Evolutionary conservation across 768 basidiomycete species (phyloP), one percentile per base, ranked within the genome.

Genomic region (Trametes gibbosa): DNA sequence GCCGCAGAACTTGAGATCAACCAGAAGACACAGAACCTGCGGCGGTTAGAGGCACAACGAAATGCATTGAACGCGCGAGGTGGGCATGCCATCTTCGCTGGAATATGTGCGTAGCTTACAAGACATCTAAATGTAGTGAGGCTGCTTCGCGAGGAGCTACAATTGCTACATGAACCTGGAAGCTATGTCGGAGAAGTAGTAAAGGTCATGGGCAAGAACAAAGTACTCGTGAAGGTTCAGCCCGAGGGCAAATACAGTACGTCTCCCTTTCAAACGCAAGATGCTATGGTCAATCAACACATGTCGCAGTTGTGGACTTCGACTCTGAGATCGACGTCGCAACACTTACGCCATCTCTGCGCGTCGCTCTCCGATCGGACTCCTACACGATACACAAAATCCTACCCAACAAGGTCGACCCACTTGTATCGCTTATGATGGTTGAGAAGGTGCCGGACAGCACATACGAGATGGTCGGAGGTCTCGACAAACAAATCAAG

Each of bases 391-490:
- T 98, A 62, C 96, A 98, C 82, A 94, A 92, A 74, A 91, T 98
- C 66, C 79, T 98, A 0, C 95, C 95, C 0, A 97, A 95, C 79
- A 98, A 99, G 77, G 90, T 98, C 67, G 97, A 98, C 74, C 96
- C 97, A 4, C 86, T 98, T 40, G 95, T 98, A 29, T 97, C 95
- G 19, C 84, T 98, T 63, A 98, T 98, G 97, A 98, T 98, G 95
- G 96, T 98, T 12, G 96, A 99, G 76, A 99, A 99, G 73, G 96
- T 98, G 0, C 96, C 96, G 0, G 96, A 98, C 74, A 94, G 91
- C 74, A 98, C 97, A 29, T 99, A 99, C 76, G 97, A 98, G 75
- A 98, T 98, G 95, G 96, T 99, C 61, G 97, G 97, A 21, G 96
- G 96, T 66, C 83, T 98, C 58, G 97, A 98, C 79, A 92, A 97